Conservation (phyloP, 192 early-diverging fungal species). For the Borealophlyctis nickersoniae region DNA sequence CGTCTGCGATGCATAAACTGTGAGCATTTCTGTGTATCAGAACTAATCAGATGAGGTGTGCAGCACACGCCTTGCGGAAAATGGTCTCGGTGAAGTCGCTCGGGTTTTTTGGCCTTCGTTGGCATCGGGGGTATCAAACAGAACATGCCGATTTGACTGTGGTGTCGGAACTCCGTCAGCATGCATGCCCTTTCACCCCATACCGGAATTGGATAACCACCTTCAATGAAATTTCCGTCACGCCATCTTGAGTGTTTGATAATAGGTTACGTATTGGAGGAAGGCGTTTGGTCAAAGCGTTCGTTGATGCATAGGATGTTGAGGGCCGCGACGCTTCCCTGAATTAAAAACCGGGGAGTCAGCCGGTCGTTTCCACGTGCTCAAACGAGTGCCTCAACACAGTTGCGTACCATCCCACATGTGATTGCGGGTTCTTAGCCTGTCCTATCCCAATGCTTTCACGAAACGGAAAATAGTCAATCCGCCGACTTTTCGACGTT, state of each 20-base stretch:
- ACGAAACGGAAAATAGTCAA: not conserved
- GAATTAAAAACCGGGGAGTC: not conserved
- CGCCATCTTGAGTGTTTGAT: not conserved
- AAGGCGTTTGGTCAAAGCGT: constrained; percentile 15
- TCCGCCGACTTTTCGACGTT: no score
- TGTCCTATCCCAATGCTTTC: constrained; percentile 19
- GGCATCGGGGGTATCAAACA: constrained; percentile 24
- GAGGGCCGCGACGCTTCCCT: constrained; percentile 30
- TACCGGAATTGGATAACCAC: not conserved
- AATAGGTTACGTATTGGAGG: constrained; percentile 25
- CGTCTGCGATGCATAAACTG: constrained; percentile 2
- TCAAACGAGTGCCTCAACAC: not conserved
- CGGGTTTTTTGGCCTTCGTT: constrained; percentile 8
- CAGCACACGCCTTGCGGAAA: constrained; percentile 18
- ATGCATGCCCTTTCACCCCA: not conserved
- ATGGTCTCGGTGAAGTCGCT: constrained; percentile 20
- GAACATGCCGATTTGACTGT: constrained; percentile 20
- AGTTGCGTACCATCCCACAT: constrained; percentile 21
- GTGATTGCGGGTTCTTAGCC: constrained; percentile 1
- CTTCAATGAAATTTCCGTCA: not conserved
- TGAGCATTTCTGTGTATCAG: not conserved
- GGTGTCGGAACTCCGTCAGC: not conserved
- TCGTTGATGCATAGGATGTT: constrained; percentile 6
- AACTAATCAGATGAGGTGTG: not conserved
- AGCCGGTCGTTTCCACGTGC: not conserved